Percentiles rank a stretch among this genome's conserved stretches.
Evolutionary conservation across 495 filamentous ascomycete species (phyloP).

Genomic region (Tuber melanosporum): DNA sequence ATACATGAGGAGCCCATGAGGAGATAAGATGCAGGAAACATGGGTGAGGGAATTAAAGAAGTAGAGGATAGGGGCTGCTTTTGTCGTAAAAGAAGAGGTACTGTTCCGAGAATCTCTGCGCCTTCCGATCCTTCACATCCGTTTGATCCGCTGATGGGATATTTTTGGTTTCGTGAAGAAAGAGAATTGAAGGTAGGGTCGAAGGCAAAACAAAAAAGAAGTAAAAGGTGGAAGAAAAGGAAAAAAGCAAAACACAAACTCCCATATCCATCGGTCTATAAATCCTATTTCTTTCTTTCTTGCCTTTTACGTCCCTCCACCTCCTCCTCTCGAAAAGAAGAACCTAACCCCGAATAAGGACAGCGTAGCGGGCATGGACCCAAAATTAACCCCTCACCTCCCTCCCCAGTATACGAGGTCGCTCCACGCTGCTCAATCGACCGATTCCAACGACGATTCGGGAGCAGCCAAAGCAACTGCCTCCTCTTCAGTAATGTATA

Average conservation of each 20-base stretch:
- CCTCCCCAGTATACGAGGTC: neutral
- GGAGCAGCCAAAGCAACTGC: slow-evolving; percentile 32
- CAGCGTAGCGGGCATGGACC: neutral
- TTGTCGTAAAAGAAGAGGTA: neutral
- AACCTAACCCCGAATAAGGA: neutral
- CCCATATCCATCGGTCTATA: slow-evolving; percentile 27
- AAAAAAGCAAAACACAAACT: slow-evolving; percentile 19
- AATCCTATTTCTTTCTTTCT: neutral
- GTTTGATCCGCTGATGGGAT: neutral
- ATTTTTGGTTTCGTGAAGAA: neutral
- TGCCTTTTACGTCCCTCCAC: neutral
- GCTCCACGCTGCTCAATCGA: slow-evolving; percentile 54
- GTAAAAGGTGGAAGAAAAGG: slow-evolving; percentile 28
- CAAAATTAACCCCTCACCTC: neutral
- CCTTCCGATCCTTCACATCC: neutral
- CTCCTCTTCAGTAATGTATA: slow-evolving; percentile 74
- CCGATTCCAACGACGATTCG: slow-evolving; percentile 55
- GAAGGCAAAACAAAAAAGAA: slow-evolving; percentile 12
- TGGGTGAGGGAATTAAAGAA: neutral
- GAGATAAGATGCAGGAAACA: neutral
- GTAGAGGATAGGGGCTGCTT: neutral
- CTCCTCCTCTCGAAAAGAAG: neutral
- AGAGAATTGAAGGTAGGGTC: slow-evolving; percentile 32
- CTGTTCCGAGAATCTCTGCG: neutral
- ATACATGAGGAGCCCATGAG: neutral